Evolutionary conservation across 2,329 filamentous ascomycete species (phyloP).

Genomic region (Aspergillus spinulosporus): DNA sequence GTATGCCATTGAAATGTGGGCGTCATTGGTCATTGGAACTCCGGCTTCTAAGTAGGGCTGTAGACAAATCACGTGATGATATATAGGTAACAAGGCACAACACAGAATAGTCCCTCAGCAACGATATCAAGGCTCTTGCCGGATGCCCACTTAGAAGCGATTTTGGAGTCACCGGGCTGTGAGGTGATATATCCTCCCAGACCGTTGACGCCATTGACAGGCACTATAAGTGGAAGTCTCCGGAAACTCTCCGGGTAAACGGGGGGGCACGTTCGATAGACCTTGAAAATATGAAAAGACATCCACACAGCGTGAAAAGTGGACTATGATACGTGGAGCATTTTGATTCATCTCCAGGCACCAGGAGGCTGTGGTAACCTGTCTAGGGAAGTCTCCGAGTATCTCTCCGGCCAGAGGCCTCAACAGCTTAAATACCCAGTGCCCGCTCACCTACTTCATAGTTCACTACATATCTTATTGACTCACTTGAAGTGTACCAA

Average conservation of each 20-base stretch:
- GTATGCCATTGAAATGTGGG: no score
- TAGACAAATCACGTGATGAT: no score
- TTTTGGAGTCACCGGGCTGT: no score
- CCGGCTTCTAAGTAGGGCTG: no score
- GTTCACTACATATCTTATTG: not conserved
- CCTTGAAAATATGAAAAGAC: not conserved
- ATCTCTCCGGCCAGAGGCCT: not conserved
- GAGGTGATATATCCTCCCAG: not conserved
- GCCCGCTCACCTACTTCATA: not conserved
- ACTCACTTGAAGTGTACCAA: not conserved
- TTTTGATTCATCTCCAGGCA: not conserved
- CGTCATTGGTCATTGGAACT: no score
- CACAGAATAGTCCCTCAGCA: not conserved
- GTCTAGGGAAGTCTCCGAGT: not conserved
- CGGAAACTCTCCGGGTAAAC: not conserved
- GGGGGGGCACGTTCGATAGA: not conserved
- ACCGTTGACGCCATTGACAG: not conserved
- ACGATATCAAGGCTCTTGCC: no score
- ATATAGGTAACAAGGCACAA: not conserved
- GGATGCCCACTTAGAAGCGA: no score
- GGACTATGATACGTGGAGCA: not conserved
- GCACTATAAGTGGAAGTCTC: not conserved
- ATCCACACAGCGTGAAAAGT: not conserved
- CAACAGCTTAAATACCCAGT: not conserved
- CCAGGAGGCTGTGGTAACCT: not conserved